phyloP scores from a whole-genome alignment of 331 rosid genomes.

The Pyrus hybrid region DNA sequence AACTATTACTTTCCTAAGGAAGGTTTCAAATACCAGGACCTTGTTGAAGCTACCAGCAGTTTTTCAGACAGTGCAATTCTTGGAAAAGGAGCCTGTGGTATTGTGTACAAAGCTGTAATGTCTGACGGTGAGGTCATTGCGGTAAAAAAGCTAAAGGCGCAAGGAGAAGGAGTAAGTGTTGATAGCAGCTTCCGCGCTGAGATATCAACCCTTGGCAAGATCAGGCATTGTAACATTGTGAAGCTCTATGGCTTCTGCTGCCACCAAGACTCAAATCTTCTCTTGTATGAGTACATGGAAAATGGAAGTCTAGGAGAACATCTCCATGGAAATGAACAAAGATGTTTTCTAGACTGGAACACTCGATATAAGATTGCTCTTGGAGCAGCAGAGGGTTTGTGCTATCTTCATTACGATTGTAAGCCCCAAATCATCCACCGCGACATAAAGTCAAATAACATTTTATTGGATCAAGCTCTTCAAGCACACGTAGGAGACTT shows the following conservation, averaged over 20 bases:
- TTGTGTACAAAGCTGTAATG: conserved; percentile 65
- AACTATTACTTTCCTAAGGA: conserved; percentile 65
- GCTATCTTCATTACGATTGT: conserved; percentile 69
- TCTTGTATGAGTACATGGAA: conserved; percentile 63
- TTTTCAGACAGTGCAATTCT: conserved; percentile 45
- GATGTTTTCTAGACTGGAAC: conserved; percentile 47
- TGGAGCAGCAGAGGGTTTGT: conserved; percentile 70
- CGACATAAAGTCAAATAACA: conserved; percentile 66
- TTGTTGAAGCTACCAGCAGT: conserved; percentile 57
- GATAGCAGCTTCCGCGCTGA: conserved; percentile 67
- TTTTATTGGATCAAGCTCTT: conserved; percentile 50
- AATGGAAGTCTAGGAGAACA: conserved; percentile 70
- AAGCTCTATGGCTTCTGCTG: conserved; percentile 68
- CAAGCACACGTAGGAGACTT: conserved; percentile 72
- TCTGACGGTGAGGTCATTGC: conserved; percentile 49
- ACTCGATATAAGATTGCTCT: conserved; percentile 54
- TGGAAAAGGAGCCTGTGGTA: conserved; percentile 76
- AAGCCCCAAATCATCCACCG: conserved; percentile 74
- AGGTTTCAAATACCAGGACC: conserved; percentile 67
- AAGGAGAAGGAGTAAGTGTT: conserved; percentile 48
- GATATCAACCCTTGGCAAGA: conserved; percentile 72
- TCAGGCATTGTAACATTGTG: conserved; percentile 72
- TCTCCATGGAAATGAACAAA: conserved; percentile 43
- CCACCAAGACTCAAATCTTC: conserved; percentile 67
- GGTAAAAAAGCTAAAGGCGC: conserved; percentile 59